Evolutionary conservation across 2,329 filamentous ascomycete species (phyloP).

Genomic region (Myrmaecium sp.): DNA sequence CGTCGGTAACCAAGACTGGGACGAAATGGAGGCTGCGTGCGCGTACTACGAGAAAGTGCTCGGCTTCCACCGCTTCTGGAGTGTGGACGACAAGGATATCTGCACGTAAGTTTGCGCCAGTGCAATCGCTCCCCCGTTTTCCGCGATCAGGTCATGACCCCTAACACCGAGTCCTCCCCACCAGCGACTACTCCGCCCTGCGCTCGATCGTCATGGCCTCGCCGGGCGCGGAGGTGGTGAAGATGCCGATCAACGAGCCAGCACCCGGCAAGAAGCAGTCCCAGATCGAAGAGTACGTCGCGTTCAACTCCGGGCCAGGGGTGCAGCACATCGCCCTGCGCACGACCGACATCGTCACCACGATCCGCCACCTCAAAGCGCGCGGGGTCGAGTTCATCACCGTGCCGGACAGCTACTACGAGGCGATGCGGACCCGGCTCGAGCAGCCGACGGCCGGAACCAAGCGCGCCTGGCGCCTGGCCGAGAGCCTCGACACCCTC

Average conservation of each 20-base stretch:
- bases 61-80: conserved; percentile 95
- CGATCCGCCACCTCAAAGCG: conserved; percentile 64
- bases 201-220: conserved; percentile 82
- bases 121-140: neutral
- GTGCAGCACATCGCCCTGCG: conserved; percentile 88
- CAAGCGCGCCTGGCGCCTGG: conserved; percentile 41
- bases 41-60: conserved; percentile 72
- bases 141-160: neutral
- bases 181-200: conserved; percentile 62
- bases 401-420: conserved; percentile 78
- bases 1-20: conserved; percentile 93
- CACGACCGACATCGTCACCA: conserved; percentile 60
- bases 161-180: neutral
- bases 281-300: conserved; percentile 78
- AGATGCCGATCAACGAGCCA: conserved; percentile 98
- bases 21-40: conserved; percentile 57
- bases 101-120: conserved; percentile 37
- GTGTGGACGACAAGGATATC: conserved; percentile 83
- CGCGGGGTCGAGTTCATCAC: conserved; percentile 85
- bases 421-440: conserved; percentile 55
- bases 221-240: conserved; percentile 68
- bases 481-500: conserved; percentile 65
- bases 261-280: conserved; percentile 77
- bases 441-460: no score
- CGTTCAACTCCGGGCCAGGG: conserved; percentile 77